Evolutionary conservation across 108 stramenopile genomes (phyloP).

Genomic region (Seminavis robusta): DNA sequence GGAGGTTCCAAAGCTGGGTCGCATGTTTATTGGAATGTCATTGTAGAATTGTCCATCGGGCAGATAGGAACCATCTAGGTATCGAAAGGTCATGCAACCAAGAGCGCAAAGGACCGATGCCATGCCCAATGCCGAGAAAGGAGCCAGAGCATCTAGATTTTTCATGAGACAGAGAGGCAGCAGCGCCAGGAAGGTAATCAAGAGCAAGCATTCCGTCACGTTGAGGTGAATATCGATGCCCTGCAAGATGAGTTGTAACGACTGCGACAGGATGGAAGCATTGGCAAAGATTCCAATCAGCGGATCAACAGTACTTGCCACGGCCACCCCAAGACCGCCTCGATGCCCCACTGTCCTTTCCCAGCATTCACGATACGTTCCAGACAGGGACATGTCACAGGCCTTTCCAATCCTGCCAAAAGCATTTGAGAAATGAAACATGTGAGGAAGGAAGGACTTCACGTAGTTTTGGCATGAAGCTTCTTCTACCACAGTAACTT

Average conservation of each 20-base stretch:
- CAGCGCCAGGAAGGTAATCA: constrained; percentile 53
- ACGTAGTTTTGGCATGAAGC: constrained; percentile 34
- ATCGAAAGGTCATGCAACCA: constrained; percentile 47
- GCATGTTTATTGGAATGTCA: constrained; percentile 33
- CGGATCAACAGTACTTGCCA: constrained; percentile 23
- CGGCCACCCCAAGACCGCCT: not conserved
- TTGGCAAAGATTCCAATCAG: constrained; percentile 44
- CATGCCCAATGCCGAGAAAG: constrained; percentile 60
- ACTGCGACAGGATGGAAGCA: constrained; percentile 84
- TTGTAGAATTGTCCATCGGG: constrained; percentile 26
- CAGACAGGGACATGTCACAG: constrained; percentile 42
- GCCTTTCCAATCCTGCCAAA: constrained; percentile 58
- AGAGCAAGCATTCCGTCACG: constrained; percentile 23
- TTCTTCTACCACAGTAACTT: too few species aligned
- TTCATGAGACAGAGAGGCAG: constrained; percentile 83
- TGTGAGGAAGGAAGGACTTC: too few species aligned
- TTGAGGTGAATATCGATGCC: constrained; percentile 31
- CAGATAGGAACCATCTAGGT: constrained; percentile 66
- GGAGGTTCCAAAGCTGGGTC: constrained; percentile 55
- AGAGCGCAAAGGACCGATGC: constrained; percentile 45
- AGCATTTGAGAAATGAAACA: too few species aligned
- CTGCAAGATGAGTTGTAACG: constrained; percentile 34
- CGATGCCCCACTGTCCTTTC: constrained; percentile 38
- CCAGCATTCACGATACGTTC: constrained; percentile 82
- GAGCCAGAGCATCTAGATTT: constrained; percentile 56